phyloP scores from a whole-genome alignment of 2,329 filamentous ascomycete species.

The Fulvia fulva region DNA sequence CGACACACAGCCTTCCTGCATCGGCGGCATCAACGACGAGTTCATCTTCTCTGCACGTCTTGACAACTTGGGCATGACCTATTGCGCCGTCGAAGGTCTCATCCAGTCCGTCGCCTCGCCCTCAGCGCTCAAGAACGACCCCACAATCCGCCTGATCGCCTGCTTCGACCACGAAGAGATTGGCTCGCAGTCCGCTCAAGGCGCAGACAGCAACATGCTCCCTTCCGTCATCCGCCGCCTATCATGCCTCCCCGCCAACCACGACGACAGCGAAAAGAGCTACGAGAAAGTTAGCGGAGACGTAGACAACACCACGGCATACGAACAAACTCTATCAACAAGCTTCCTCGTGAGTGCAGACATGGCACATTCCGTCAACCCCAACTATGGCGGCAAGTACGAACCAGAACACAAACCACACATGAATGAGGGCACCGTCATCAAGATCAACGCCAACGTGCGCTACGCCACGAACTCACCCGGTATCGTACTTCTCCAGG shows the following conservation, averaged over 20 bases:
- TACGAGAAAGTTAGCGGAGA: constrained; percentile 57
- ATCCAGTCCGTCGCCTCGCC: constrained; percentile 69
- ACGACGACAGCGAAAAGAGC: constrained; percentile 56
- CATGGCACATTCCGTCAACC: constrained; percentile 95
- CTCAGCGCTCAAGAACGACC: constrained; percentile 67
- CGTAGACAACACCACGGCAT: constrained; percentile 71
- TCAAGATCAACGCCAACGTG: constrained; percentile 98
- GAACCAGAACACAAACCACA: constrained; percentile 85
- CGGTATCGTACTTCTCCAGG: constrained; percentile 87
- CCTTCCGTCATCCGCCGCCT: constrained; percentile 83
- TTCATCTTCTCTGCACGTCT: constrained; percentile 94
- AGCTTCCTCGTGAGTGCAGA: constrained; percentile 95
- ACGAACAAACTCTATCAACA: constrained; percentile 84
- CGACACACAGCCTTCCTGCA: constrained; percentile 84
- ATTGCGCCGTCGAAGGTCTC: constrained; percentile 80
- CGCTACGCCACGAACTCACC: constrained; percentile 95
- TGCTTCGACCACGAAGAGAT: constrained; percentile 99
- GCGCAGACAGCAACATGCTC: constrained; percentile 86
- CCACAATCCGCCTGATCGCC: constrained; percentile 81
- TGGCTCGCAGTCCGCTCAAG: constrained; percentile 86
- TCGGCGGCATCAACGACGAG: constrained; percentile 88
- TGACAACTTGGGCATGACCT: constrained; percentile 95
- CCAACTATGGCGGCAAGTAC: constrained; percentile 91
- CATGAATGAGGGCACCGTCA: constrained; percentile 94
- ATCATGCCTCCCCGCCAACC: constrained; percentile 67